phyloP scores from a whole-genome alignment of 345 rosid genomes.

The Lenwebbia sp. region DNA sequence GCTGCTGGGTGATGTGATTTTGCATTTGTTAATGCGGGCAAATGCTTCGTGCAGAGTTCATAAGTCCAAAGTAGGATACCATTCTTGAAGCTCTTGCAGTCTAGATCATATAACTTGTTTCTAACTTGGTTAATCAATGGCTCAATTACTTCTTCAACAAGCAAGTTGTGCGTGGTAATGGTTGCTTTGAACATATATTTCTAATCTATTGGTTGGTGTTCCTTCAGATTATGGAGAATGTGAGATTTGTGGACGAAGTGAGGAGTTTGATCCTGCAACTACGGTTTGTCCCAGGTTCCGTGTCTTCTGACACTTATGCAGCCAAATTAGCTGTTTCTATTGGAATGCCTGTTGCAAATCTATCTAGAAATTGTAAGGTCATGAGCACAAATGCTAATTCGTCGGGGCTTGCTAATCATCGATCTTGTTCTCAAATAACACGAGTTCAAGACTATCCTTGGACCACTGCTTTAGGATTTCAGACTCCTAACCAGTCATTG shows the following conservation, averaged over 20 bases:
- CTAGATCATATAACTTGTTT: neutral
- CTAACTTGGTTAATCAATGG: neutral
- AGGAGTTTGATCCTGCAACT: constrained; percentile 66
- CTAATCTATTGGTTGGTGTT: neutral
- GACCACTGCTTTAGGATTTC: constrained; percentile 7
- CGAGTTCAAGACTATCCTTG: constrained; percentile 9
- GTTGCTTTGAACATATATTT: neutral
- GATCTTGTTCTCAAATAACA: constrained; percentile 3
- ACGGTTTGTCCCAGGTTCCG: constrained; percentile 67
- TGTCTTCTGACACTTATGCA: constrained; percentile 40
- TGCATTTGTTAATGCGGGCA: neutral
- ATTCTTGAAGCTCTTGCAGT: neutral
- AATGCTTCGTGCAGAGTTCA: neutral
- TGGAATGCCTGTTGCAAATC: constrained; percentile 13
- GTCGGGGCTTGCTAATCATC: constrained; percentile 12
- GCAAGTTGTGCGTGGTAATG: neutral
- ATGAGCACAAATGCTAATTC: neutral
- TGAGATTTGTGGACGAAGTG: constrained; percentile 67
- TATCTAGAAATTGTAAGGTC: constrained; percentile 14
- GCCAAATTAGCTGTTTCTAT: constrained; percentile 31
- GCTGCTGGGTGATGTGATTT: neutral
- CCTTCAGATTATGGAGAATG: constrained; percentile 75
- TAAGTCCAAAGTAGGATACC: neutral
- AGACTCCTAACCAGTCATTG: neutral
- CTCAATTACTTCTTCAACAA: neutral